Conservation (phyloP, 768 basidiomycete genomes). For the Mycena indigotica region DNA sequence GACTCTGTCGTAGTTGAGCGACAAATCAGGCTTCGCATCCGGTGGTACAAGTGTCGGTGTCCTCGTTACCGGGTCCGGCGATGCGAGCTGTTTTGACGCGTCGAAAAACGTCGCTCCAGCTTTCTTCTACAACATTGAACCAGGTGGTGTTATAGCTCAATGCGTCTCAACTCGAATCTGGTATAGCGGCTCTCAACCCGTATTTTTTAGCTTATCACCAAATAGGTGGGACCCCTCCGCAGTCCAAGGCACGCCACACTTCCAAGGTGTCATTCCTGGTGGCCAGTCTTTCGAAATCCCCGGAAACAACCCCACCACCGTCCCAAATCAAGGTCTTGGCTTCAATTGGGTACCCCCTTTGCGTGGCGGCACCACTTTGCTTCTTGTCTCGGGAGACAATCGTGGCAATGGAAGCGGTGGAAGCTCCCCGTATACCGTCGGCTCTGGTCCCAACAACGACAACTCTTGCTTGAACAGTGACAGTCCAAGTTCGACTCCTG, state of each 20-base stretch:
- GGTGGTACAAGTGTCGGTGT: conserved; percentile 76
- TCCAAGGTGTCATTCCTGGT: conserved; percentile 77
- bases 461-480: conserved; percentile 54
- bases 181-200: conserved; percentile 62
- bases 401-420: conserved; percentile 72
- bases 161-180: conserved; percentile 65
- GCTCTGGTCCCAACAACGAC: conserved; percentile 50
- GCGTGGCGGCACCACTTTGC: conserved; percentile 63
- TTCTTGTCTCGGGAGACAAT: conserved; percentile 67
- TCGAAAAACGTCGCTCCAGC: conserved; percentile 47
- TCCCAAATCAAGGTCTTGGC: conserved; percentile 54
- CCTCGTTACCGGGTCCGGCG: conserved; percentile 51
- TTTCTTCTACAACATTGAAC: conserved; percentile 64
- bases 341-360: conserved; percentile 70
- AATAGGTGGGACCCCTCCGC: conserved; percentile 11
- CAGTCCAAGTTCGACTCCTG: conserved; percentile 80
- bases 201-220: background rate
- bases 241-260: conserved; percentile 43
- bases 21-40: conserved; percentile 61
- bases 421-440: conserved; percentile 59
- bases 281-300: conserved; percentile 75
- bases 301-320: conserved; percentile 45
- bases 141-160: conserved; percentile 65
- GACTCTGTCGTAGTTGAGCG: conserved; percentile 52
- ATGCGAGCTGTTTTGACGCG: conserved; percentile 63